Evolutionary conservation across 164 flowering plant genomes (phyloP), one percentile per base, ranked within the genome.

Genomic region (Protea cynaroides): DNA sequence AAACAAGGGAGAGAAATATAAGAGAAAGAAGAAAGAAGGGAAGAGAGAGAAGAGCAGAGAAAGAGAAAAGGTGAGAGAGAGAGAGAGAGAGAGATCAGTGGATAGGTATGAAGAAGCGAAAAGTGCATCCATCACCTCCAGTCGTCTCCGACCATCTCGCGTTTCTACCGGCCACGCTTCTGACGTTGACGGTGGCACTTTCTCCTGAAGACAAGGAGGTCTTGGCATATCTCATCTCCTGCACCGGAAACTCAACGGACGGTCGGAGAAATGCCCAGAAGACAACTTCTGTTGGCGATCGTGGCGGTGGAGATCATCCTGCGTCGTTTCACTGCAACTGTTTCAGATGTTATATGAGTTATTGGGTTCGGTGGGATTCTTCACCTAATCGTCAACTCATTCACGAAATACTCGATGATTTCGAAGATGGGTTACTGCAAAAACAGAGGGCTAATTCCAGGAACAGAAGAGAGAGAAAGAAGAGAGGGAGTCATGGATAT

Each of bases 351-450:
- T 89, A 89, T 62, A 84, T 68, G 72, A 85, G 85, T 54, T 87
- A 72, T 74, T 90, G 96, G 98, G 84, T 67, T 18, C 69, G 85
- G 25, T 92, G 98, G 98, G 93, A 87, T 59, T 57, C 82, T n/a
- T 92, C 98, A 2, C 96, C 96, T 0, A 86, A 88, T 64, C 87
- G 92, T 0, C 79, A 92, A 25, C 79, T 82, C 22, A 92, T 92
- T 18, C 96, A 92, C 46, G 89, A 86, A 36, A 80, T 86, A 23
- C 82, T 92, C 25, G 96, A 92, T 29, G 89, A 88, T 14, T 86
- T 66, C 62, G 96, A 92, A 59, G 89, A 86, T n/a, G 70, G 73
- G 49, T 61, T 83, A 24, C 6, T 51, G 61, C 23, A 44, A 34
- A 57, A 71, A 25, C 34, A 29, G 5, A 29, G 34, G 5, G 34